phyloP scores from a whole-genome alignment of 495 filamentous ascomycete species.

The Aspergillus funiculosus region DNA sequence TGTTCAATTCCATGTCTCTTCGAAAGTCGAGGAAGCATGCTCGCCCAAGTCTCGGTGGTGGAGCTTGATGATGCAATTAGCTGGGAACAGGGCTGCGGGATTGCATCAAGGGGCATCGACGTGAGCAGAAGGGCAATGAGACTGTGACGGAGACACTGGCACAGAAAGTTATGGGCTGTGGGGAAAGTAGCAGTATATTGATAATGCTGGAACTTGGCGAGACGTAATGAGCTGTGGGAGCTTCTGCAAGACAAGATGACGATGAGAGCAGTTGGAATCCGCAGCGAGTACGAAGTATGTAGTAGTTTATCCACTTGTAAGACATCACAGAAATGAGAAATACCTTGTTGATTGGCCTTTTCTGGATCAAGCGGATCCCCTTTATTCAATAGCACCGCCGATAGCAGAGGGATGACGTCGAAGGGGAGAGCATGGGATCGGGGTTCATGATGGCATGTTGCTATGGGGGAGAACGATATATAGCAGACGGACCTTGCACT shows the following conservation, averaged over 20 bases:
- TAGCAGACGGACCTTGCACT: background rate
- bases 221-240: conserved; percentile 15
- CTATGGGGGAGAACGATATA: background rate
- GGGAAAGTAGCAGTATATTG: background rate
- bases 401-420: conserved; percentile 17
- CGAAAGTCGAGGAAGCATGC: conserved; percentile 13
- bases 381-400: too few species aligned
- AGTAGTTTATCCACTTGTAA: background rate
- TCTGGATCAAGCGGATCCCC: background rate
- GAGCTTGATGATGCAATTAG: conserved; percentile 19
- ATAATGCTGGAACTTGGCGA: conserved; percentile 15
- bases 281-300: background rate
- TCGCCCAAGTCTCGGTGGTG: conserved; percentile 16
- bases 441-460: conserved; percentile 4
- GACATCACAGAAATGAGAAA: background rate
- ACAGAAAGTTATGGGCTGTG: conserved; percentile 10
- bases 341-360: background rate
- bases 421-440: too few species aligned
- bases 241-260: conserved; percentile 1
- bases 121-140: too few species aligned
- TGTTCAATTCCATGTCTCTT: conserved; percentile 21
- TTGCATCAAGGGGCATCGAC: conserved; percentile 16
- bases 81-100: conserved; percentile 1
- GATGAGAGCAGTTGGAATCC: conserved; percentile 3
- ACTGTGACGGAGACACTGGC: too few species aligned